Evolutionary conservation across 1,284 basidiomycete species (phyloP), one percentile per base, ranked within the genome.

Genomic region (Farysia itapuensis): DNA sequence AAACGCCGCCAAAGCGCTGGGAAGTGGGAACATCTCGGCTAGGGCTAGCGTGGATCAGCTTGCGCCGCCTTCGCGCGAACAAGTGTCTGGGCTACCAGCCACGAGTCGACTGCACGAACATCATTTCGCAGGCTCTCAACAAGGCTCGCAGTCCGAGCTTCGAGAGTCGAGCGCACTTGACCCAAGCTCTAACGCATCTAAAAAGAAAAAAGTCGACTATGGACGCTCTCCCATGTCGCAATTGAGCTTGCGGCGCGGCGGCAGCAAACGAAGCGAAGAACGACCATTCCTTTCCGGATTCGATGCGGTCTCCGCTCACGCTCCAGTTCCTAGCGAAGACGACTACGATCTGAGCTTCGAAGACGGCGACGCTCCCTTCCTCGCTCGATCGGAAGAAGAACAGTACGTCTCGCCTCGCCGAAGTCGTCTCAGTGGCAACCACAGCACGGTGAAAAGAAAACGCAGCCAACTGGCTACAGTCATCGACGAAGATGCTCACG

Each of bases 201-300:
- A 20, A 15, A 8, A 20, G 9, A 20, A 20, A 6, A 43, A 41
- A 32, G 39, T 39, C 11, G 46, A 36, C 19, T 40, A 40, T 18
- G 39, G 39, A 8, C 29, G 30, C 4, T 32, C 39, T 9, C 11
- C 16, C 5, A 15, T 33, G 15, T 31, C 16, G 13, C 44, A 47
- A 6, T 38, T 56, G 3, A 39, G 50, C 4, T 46, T 52, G 20
- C 43, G 47, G n/a, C 44, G 61, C 30, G 39, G 43, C 5, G 44
- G 39, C 26, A 66, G 54, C 13, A 34, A 43, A 7, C 34, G 50
- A 15, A 63, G 57, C 32, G 64, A 70, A 23, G 59, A 64, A 22
- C 52, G 64, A 2, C 67, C 69, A 2, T 72, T 72, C 60, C 35
- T 72, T 1, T 72, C 69, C n/a, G 61, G 52, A 13, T 65, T 60